phyloP scores from a whole-genome alignment of 768 basidiomycete genomes.

The Xanthoconium purpureum region DNA sequence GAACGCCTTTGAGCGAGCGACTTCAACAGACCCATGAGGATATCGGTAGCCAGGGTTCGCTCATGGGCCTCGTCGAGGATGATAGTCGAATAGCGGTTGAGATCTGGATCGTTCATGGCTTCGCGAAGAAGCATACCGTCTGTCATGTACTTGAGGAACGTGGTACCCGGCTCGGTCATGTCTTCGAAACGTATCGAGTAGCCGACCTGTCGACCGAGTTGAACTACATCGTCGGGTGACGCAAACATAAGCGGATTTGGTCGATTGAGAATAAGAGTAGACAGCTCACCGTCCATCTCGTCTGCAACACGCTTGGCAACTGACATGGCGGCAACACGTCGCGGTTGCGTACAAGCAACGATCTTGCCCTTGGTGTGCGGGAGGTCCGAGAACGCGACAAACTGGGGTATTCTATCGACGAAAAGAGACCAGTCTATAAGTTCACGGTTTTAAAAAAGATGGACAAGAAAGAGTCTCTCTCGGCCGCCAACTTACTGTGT shows the following conservation, averaged over 20 bases:
- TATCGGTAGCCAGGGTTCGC: slow-evolving; percentile 95
- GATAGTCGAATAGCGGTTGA: slow-evolving; percentile 92
- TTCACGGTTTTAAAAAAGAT: slow-evolving; percentile 16
- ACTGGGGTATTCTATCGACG: slow-evolving; percentile 83
- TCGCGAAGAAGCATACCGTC: slow-evolving; percentile 99
- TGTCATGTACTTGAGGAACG: slow-evolving; percentile 99
- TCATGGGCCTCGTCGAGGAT: slow-evolving; percentile 99
- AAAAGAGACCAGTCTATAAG: slow-evolving; percentile 32
- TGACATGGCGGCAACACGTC: slow-evolving; percentile 96
- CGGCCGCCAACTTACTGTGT: slow-evolving; percentile 68
- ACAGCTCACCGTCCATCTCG: slow-evolving; percentile 89
- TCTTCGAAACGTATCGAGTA: slow-evolving; percentile 99
- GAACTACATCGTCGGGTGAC: slow-evolving; percentile 48
- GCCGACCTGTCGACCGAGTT: slow-evolving; percentile 91
- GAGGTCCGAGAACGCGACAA: slow-evolving; percentile 89
- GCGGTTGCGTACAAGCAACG: slow-evolving; percentile 95
- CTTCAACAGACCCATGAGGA: slow-evolving; percentile 96
- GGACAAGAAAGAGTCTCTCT: slow-evolving; percentile 20
- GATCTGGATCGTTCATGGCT: slow-evolving; percentile 93
- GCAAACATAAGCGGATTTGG: slow-evolving; percentile 3
- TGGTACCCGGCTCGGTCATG: slow-evolving; percentile 72
- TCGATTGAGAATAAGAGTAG: not conserved
- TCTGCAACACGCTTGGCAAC: slow-evolving; percentile 98
- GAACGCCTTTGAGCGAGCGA: slow-evolving; percentile 70
- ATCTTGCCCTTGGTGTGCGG: slow-evolving; percentile 88